Conservation (phyloP, 192 early-diverging fungal species). For the Linnemannia exigua region DNA sequence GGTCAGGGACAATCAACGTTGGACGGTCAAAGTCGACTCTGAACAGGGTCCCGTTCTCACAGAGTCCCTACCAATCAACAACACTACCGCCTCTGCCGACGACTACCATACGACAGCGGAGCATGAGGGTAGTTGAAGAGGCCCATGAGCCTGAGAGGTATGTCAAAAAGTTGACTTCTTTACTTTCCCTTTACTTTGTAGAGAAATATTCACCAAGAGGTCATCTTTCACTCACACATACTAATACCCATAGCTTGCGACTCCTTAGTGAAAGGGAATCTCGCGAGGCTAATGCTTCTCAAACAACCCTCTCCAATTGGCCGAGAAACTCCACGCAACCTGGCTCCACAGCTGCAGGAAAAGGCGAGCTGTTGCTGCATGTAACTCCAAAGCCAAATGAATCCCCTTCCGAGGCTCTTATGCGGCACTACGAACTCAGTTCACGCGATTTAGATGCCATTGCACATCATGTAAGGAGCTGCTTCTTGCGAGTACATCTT, state of each 20-base stretch:
- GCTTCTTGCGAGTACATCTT: not conserved
- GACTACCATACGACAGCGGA: not conserved
- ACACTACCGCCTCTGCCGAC: not conserved
- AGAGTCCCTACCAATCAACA: conserved; percentile 29
- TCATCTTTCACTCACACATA: not conserved
- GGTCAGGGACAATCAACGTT: not conserved
- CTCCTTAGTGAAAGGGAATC: not conserved
- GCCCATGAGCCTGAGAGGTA: not conserved
- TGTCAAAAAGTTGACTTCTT: not conserved
- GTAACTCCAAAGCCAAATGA: conserved; percentile 33
- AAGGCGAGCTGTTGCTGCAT: conserved; percentile 29
- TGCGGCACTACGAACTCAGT: conserved; percentile 27
- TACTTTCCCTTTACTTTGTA: not conserved
- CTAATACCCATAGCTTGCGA: not conserved
- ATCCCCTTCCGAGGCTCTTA: conserved; percentile 33
- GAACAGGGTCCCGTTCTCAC: conserved; percentile 34
- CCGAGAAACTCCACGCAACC: not conserved
- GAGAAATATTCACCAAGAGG: too few species aligned
- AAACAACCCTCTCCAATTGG: conserved; percentile 18
- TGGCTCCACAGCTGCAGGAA: not conserved
- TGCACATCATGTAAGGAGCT: conserved; percentile 23
- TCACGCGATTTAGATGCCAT: conserved; percentile 30
- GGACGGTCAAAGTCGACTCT: conserved; percentile 19
- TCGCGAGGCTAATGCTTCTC: conserved; percentile 2
- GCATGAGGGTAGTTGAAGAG: not conserved